phyloP scores from a whole-genome alignment of 495 filamentous ascomycete genomes.

The Xylaria castorea region DNA sequence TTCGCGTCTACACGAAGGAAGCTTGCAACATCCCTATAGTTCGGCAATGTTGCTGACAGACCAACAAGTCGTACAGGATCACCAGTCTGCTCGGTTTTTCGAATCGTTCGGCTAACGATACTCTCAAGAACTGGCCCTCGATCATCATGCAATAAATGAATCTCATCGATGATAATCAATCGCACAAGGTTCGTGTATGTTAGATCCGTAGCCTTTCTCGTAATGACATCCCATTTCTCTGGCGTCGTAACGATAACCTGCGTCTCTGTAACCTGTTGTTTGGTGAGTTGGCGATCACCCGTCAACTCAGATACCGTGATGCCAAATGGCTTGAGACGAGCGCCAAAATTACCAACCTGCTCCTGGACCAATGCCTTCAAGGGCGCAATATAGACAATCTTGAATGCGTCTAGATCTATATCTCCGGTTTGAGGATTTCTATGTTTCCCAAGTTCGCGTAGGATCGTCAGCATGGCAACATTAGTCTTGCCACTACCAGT shows the following conservation, averaged over 20 bases:
- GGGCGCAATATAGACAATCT: slow-evolving; percentile 94
- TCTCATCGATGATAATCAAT: slow-evolving; percentile 95
- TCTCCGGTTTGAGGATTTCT: slow-evolving; percentile 85
- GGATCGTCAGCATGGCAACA: slow-evolving; percentile 95
- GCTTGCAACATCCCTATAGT: slow-evolving; percentile 94
- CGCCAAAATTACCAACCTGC: slow-evolving; percentile 96
- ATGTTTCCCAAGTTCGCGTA: slow-evolving; percentile 96
- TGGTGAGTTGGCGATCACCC: slow-evolving; percentile 97
- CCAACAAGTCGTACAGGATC: slow-evolving; percentile 91
- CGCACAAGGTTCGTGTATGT: slow-evolving; percentile 97
- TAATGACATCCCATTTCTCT: slow-evolving; percentile 99
- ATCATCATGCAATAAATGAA: slow-evolving; percentile 96
- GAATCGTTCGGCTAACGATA: slow-evolving; percentile 93
- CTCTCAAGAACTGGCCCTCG: slow-evolving; percentile 96
- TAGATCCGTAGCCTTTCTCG: slow-evolving; percentile 93
- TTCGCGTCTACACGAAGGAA: slow-evolving; percentile 90
- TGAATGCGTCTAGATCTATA: slow-evolving; percentile 94
- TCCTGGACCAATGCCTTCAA: slow-evolving; percentile 96
- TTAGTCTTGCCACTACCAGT: slow-evolving; percentile 99
- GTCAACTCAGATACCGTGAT: slow-evolving; percentile 93
- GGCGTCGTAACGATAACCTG: slow-evolving; percentile 99
- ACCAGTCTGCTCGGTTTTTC: slow-evolving; percentile 89
- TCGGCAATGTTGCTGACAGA: slow-evolving; percentile 92
- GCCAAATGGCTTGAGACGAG: slow-evolving; percentile 86
- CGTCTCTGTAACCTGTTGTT: slow-evolving; percentile 96